These are phyloP conservation scores for Nitzschia putrida DNA, from an alignment of 108 stramenopile species.

Conservation along the genomic window DNA sequence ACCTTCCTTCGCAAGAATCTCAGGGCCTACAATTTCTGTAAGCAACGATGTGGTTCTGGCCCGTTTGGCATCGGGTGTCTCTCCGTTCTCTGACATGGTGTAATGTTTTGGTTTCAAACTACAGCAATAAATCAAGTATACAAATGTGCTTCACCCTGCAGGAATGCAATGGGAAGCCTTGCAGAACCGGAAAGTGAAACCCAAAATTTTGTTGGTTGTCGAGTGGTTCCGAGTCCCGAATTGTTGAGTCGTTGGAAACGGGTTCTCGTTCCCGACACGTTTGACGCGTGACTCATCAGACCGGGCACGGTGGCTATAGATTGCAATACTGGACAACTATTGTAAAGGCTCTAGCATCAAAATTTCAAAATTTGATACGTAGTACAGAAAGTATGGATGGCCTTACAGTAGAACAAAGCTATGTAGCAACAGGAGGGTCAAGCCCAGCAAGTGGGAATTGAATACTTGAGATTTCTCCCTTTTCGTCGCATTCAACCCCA, in stretches of 20 bases:
- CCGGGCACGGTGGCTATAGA: too few relatives aligned
- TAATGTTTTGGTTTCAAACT: background rate
- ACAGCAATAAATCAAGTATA: too few relatives aligned
- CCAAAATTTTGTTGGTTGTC: slow-evolving; percentile 1
- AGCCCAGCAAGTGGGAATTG: slow-evolving; percentile 34
- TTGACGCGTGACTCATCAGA: too few relatives aligned
- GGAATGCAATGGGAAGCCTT: too few relatives aligned
- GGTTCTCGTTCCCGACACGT: background rate
- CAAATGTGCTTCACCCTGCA: too few relatives aligned
- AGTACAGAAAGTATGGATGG: too few relatives aligned
- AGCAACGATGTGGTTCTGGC: slow-evolving; percentile 19
- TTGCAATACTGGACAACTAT: too few relatives aligned
- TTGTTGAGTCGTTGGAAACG: background rate
- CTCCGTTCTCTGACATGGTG: background rate
- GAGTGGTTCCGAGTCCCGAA: background rate
- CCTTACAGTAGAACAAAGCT: background rate
- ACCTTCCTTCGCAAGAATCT: slow-evolving; percentile 27
- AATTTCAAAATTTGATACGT: too few relatives aligned
- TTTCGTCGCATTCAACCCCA: slow-evolving; percentile 48
- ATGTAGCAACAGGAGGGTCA: slow-evolving; percentile 3
- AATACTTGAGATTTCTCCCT: slow-evolving; percentile 41
- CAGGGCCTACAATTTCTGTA: slow-evolving; percentile 23
- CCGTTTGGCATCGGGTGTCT: slow-evolving; percentile 7
- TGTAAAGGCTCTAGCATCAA: too few relatives aligned
- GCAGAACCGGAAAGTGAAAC: background rate